Base-by-base conservation (phyloP, 2,329 filamentous ascomycete species). In the Xylaria sp. region DNA sequence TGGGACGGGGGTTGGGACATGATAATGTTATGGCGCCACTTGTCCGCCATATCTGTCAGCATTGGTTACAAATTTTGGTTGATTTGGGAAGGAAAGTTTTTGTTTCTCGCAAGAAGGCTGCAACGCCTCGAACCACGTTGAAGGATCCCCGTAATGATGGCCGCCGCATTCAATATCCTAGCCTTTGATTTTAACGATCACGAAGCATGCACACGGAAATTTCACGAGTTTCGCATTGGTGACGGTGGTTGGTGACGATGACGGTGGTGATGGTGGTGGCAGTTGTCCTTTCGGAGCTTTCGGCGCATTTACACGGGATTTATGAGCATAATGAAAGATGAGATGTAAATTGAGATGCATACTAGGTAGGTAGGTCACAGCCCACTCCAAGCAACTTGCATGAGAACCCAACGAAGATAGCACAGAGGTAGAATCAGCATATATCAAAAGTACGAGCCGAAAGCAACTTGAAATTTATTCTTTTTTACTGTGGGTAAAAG, bases 1-100 rank as follows among this genome's bases (percentile, higher is more conserved):
- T 43, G 75, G 76, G 12, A 70, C 76, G 33, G 72, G 69, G 9
- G 72, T 78, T 23, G 76, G 76, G 5, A 73, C 71, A 52, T 76
- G 62, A 75, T 77, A 60, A 75, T 39, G 3, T 43, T 58, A 28
- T 33, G 48, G 46, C 59, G 41, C 52, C 58, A 28, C 51, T 65
- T 13, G 41, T 25, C 58, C 33, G 13, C 23, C 15, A 25, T 6
- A 12, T 4, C 13, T 23, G 43, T 39, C 52, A 12, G 33, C 54
- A 3, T 41, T 54, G 31, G 18, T 23, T 52, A 25, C 31, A 49
- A 49, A 25, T 20, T 13, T 10, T 36, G 9, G 7, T 25, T 6
- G 13, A 48, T 56, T 56, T 23, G 52, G 49, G 54, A 36, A 56
- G 49, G 33, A 41, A 41, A 56, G 39, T 59, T 46, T 28, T 43